phyloP scores from a whole-genome alignment of 2,329 filamentous ascomycete genomes.

The Cryphonectria naterciae region DNA sequence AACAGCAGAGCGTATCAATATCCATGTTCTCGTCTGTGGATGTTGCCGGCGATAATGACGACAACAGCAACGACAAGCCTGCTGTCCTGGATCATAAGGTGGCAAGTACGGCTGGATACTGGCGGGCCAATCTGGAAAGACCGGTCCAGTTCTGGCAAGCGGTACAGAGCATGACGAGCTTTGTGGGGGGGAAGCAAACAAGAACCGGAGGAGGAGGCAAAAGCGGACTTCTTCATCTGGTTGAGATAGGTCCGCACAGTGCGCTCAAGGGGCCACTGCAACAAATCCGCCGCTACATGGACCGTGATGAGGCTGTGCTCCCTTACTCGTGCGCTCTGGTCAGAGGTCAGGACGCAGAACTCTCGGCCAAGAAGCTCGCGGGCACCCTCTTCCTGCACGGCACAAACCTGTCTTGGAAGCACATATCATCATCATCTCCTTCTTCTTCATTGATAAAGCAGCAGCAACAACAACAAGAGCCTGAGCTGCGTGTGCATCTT shows the following conservation, averaged over 20 bases:
- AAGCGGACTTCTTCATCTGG: not conserved
- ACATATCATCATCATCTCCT: not conserved
- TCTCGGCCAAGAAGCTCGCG: slow-evolving; percentile 48
- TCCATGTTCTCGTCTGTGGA: not conserved
- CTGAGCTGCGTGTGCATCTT: not conserved
- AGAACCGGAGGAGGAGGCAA: not conserved
- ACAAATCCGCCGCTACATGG: not conserved
- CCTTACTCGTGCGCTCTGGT: not conserved
- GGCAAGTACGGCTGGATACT: not conserved
- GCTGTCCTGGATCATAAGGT: not conserved
- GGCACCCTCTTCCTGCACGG: slow-evolving; percentile 42
- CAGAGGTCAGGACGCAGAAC: not conserved
- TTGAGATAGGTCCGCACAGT: not conserved
- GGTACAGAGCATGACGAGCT: not conserved
- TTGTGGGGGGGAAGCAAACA: not conserved
- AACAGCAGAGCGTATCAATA: not conserved
- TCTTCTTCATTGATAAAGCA: not conserved
- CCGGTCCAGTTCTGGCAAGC: not conserved
- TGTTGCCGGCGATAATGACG: not conserved
- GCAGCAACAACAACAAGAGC: no score
- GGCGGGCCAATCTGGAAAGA: not conserved
- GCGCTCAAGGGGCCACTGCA: not conserved
- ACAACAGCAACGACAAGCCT: not conserved
- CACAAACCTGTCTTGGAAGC: not conserved
- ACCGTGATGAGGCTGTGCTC: not conserved